Base-by-base conservation (phyloP, 2,329 filamentous ascomycete species). In the Verticillium nonalfalfae region DNA sequence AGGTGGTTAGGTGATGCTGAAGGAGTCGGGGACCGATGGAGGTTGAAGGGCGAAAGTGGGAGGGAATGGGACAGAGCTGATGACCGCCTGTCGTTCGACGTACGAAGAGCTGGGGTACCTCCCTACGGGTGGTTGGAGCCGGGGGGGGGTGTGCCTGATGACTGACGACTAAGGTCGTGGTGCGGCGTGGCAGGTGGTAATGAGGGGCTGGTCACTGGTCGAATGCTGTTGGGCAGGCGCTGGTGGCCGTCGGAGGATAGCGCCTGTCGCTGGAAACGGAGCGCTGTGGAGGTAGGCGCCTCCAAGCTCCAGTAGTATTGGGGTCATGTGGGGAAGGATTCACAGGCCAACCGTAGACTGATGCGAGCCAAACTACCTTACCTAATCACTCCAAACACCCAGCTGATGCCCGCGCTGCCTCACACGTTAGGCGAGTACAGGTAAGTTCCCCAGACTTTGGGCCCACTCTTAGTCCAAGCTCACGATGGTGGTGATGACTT, bases 1-100 rank as follows among this genome's bases (percentile, higher is more conserved):
- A 21, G 45, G 62, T 63, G 59, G 62, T 61, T 59, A 15, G 18
- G 34, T 15, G 35, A 54, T 59, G 40, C 40, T 55, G 33, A 45
- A 36, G 40, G n/a, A n/a, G 45, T 14, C 45, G 21, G 21, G 21
- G 21, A 56, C 45, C 45, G 45, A 52, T 60, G 50, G 57, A 59
- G 39, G 57, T 45, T 33, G 57, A 35, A 40, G 18, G 36, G 15
- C 21, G 26, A 13, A 36, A 31, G 21, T n/a, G 57, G n/a, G 39
- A 57, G 56, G 34, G 18, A 31, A 34, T n/a, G 26, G 7, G 57
- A 61, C 61, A 52, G 45, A 26, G 45, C 45, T 52, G 45, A 18
- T 52, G 21, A 52, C 45, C 45, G 45, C 45, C 45, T 52, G 45
- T 52, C 45, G 45, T 21, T 52, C 18, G 45, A 52, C 18, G 45